These are phyloP conservation scores for Phytophthora cactorum DNA, from an alignment of 352 stramenopile species.

Conservation along the genomic window DNA sequence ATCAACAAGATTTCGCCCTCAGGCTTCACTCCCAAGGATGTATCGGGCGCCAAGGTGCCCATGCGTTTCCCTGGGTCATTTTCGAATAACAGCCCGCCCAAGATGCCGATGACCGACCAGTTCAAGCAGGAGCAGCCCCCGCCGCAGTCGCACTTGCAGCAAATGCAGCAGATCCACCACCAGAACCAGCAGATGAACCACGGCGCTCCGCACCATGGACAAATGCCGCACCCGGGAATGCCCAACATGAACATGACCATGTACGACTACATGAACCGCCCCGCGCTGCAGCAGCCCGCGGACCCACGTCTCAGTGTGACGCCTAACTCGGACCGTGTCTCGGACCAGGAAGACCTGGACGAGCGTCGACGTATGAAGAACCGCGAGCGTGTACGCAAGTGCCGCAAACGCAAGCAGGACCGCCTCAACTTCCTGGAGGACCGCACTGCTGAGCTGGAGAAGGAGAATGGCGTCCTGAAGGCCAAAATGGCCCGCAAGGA, in stretches of 20 bases:
- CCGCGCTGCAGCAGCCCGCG: constrained; percentile 53
- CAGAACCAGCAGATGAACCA: constrained; percentile 61
- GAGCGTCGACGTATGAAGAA: constrained; percentile 90
- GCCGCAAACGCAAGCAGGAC: constrained; percentile 89
- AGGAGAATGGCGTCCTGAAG: constrained; percentile 80
- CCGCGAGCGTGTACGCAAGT: constrained; percentile 89
- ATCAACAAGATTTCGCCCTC: constrained; percentile 83
- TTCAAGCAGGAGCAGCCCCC: constrained; percentile 50
- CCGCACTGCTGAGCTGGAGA: constrained; percentile 82
- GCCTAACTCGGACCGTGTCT: constrained; percentile 70
- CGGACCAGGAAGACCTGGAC: constrained; percentile 83
- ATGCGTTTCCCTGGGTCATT: constrained; percentile 78
- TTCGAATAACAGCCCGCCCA: constrained; percentile 57
- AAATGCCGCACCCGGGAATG: constrained; percentile 56
- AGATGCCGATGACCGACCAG: constrained; percentile 55
- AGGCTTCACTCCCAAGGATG: constrained; percentile 80
- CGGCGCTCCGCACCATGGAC: constrained; percentile 38
- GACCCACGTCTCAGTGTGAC: constrained; percentile 57
- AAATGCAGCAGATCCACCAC: constrained; percentile 60
- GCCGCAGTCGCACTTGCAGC: constrained; percentile 44
- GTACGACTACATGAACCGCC: constrained; percentile 87
- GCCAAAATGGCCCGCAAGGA: constrained; percentile 75
- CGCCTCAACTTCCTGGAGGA: constrained; percentile 89
- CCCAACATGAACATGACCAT: constrained; percentile 81
- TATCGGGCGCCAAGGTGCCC: constrained; percentile 72